Base-by-base conservation (phyloP, 257 asterid species). In the Thymus quinquecostatus region DNA sequence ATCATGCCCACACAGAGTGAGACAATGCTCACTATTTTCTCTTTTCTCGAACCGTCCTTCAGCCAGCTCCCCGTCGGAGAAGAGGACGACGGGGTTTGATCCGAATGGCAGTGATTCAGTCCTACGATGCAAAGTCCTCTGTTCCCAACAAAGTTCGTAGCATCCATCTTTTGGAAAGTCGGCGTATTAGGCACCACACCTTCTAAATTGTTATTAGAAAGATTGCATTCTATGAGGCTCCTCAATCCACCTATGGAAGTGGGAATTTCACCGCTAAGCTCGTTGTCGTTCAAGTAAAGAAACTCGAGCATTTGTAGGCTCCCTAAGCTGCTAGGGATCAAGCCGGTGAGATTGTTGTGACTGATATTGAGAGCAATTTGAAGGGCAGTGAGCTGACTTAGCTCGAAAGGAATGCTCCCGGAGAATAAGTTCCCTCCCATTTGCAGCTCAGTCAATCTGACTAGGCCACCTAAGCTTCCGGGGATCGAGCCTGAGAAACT, bases 301-400 rank as follows among this genome's bases (percentile, higher is more conserved):
- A 83, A 75, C 69, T 86, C 94, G 5, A 92, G 98, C 98, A 92
- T 89, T 72, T 87, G 96, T 72, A 92, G 75, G 63, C 81, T 86
- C 59, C 94, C 96, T 2, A 89, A 77, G 53, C 82, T 80, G 45
- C 72, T 80, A 1, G 98, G 98, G 40, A 92, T 86, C 27, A 60
- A 68, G 66, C 96, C 98, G 1, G 80, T 80, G 56, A 92, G 85
- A 59, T 77, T 77, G 76, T 89, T 92, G 59, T 86, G 88, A 60
- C 98, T 89, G 36, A 92, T 71, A 43, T 92, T 92, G 30, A 92
- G 90, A 5, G 92, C 87, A 64, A 92, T 89, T 79, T 92, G 98
- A 63, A 92, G 93, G 41, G 91, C 53, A 12, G 80, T 74, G n/a
- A 92, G 90, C 48, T 79, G 84, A 61, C 98, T 93, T 2, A 92